Conservation (phyloP, 129 eudicot genomes). For the Ambrosia artemisiifolia region DNA sequence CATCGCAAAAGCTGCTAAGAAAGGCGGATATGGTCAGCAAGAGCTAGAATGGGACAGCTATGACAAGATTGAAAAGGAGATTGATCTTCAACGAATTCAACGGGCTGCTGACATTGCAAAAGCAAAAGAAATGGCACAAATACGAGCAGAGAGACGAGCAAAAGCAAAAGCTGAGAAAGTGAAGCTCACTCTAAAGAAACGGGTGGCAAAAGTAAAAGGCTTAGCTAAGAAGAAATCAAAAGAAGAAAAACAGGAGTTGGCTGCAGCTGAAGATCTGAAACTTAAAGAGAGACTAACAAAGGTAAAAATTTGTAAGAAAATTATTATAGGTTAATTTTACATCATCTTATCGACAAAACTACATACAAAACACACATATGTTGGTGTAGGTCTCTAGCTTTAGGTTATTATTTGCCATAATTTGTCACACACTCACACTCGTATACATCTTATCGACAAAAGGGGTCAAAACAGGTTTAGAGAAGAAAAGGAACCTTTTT, state of each 20-base stretch:
- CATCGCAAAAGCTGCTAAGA: conserved; percentile 79
- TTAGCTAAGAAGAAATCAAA: conserved; percentile 40
- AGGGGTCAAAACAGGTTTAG: neutral
- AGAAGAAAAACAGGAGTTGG: conserved; percentile 58
- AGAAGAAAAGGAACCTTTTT: neutral
- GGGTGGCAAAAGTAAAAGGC: conserved; percentile 44
- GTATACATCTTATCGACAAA: neutral
- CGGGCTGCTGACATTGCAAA: conserved; percentile 56
- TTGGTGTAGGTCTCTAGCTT: neutral
- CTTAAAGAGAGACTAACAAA: conserved; percentile 60
- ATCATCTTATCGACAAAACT: neutral
- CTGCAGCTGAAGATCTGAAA: conserved; percentile 46
- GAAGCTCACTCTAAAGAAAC: conserved; percentile 42
- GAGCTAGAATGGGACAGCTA: conserved; percentile 87
- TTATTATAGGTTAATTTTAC: neutral
- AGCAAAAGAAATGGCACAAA: conserved; percentile 53
- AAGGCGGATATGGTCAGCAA: conserved; percentile 60
- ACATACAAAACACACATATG: neutral
- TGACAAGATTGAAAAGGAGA: conserved; percentile 54
- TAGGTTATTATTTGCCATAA: neutral
- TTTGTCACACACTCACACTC: neutral
- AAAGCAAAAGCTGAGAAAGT: conserved; percentile 49
- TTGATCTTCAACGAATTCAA: conserved; percentile 42
- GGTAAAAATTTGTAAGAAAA: conserved; percentile 36
- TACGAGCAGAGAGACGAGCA: conserved; percentile 52